Conservation (phyloP, 148 eudicot genomes). For the Euryodendron excelsum region DNA sequence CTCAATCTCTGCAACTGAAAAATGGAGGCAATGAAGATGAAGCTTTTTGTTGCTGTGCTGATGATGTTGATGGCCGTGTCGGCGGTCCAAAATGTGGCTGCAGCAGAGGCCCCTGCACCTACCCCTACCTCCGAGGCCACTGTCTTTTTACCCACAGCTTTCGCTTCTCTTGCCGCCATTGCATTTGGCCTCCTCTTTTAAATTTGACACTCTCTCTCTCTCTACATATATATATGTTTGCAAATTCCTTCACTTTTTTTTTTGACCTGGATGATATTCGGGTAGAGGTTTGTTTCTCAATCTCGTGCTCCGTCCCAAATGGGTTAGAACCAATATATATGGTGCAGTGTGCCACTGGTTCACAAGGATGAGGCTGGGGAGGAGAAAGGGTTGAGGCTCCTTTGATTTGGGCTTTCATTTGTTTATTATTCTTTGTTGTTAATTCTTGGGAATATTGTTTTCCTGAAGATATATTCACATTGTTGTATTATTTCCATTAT, state of each 20-base stretch:
- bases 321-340: no score
- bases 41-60: conserved; percentile 20
- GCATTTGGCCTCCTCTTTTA: conserved; percentile 22
- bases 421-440: background rate
- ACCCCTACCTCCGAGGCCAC: conserved; percentile 22
- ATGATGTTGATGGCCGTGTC: conserved; percentile 22
- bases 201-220: background rate
- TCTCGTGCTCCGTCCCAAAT: background rate
- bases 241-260: background rate
- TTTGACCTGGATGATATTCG: background rate
- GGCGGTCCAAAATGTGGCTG: conserved; percentile 15
- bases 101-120: conserved; percentile 24
- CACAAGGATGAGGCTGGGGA: background rate
- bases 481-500: background rate
- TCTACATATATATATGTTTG: background rate
- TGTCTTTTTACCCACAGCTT: conserved; percentile 19
- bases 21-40: conserved; percentile 33
- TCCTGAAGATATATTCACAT: conserved; percentile 6
- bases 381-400: background rate
- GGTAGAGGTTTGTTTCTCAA: background rate
- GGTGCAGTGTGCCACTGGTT: background rate
- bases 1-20: no score
- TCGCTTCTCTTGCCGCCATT: conserved; percentile 24
- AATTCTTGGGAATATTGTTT: conserved; percentile 8
- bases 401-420: no score